These are phyloP conservation scores for Leccinum subgranulosum DNA, from an alignment of 768 basidiomycete genomes.

Conservation along the genomic window DNA sequence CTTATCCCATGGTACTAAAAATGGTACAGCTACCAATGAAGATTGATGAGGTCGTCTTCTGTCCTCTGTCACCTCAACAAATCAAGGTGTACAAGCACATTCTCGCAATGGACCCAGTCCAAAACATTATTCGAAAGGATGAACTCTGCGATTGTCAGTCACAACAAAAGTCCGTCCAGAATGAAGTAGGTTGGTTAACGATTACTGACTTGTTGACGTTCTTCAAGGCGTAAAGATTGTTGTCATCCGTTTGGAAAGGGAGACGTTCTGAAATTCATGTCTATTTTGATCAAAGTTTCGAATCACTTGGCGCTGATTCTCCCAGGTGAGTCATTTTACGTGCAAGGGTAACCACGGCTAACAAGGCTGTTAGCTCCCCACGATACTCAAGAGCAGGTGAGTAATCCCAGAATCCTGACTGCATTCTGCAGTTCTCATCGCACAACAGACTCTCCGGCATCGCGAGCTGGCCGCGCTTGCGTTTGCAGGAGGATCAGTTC, in stretches of 20 bases:
- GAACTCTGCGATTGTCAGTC: constrained; percentile 73
- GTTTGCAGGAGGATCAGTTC: constrained; percentile 55
- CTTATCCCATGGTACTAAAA: background rate
- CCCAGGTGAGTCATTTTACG: constrained; percentile 49
- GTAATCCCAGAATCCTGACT: background rate
- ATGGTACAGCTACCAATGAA: constrained; percentile 73
- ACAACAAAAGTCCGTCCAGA: constrained; percentile 43
- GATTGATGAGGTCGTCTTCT: constrained; percentile 89
- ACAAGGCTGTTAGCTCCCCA: constrained; percentile 47
- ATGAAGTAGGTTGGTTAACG: background rate
- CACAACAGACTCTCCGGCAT: constrained; percentile 46
- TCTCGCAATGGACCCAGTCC: constrained; percentile 59
- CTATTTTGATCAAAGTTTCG: constrained; percentile 80
- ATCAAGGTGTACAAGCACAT: constrained; percentile 70
- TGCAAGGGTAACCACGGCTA: background rate
- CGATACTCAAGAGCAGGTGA: constrained; percentile 68
- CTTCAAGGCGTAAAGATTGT: constrained; percentile 57
- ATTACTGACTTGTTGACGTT: constrained; percentile 10
- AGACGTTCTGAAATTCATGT: constrained; percentile 73
- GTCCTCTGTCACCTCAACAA: constrained; percentile 76
- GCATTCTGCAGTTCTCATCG: background rate
- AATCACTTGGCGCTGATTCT: constrained; percentile 88
- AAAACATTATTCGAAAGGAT: constrained; percentile 69
- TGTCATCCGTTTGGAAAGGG: constrained; percentile 43
- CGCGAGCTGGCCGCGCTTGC: constrained; percentile 58